Percentiles rank a stretch among this genome's conserved stretches.
Evolutionary conservation across 805 yeast genomes (phyloP).

Genomic region (Candida mattraensis): DNA sequence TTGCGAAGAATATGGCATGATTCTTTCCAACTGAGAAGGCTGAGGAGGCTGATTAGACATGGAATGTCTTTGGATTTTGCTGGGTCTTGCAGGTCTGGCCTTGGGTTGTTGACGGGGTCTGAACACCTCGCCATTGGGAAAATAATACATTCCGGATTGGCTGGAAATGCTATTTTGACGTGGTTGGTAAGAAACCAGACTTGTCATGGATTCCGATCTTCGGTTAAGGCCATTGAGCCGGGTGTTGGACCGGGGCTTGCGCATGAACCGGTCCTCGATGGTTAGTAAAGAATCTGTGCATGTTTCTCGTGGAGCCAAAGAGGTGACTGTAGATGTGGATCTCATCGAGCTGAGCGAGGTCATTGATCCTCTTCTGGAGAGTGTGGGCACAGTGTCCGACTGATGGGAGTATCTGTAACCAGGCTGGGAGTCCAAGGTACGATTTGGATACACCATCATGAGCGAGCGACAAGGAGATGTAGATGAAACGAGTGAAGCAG

Average conservation of each 20-base stretch:
- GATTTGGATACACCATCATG: too few species aligned
- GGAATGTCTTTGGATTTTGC: slow-evolving; percentile 18
- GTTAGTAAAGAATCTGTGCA: slow-evolving; percentile 41
- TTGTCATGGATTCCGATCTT: slow-evolving; percentile 21
- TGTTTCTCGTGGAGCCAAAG: slow-evolving; percentile 30
- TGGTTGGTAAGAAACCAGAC: slow-evolving; percentile 10
- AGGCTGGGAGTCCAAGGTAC: too few species aligned
- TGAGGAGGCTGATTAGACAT: slow-evolving; percentile 1
- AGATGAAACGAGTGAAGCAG: too few species aligned
- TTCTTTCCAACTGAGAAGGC: slow-evolving; percentile 1
- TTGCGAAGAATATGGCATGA: too few species aligned
- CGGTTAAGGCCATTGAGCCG: slow-evolving; percentile 11
- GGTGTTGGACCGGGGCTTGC: slow-evolving; percentile 34
- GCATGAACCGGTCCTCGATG: slow-evolving; percentile 41
- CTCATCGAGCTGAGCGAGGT: slow-evolving; percentile 31
- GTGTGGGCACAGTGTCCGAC: slow-evolving; percentile 3
- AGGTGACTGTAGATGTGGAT: slow-evolving; percentile 7
- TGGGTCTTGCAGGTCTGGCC: slow-evolving; percentile 40
- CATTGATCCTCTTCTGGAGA: slow-evolving; percentile 35
- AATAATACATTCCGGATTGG: slow-evolving; percentile 28
- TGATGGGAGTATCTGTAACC: not conserved
- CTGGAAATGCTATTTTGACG: slow-evolving; percentile 2
- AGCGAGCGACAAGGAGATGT: too few species aligned
- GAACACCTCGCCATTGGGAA: slow-evolving; percentile 57
- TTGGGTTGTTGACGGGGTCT: slow-evolving; percentile 44